A percentile compares a stretch with the other conserved stretches of the same genome.
Evolutionary conservation across 305 asterid species (phyloP).

Genomic region (Ajuga reptans): DNA sequence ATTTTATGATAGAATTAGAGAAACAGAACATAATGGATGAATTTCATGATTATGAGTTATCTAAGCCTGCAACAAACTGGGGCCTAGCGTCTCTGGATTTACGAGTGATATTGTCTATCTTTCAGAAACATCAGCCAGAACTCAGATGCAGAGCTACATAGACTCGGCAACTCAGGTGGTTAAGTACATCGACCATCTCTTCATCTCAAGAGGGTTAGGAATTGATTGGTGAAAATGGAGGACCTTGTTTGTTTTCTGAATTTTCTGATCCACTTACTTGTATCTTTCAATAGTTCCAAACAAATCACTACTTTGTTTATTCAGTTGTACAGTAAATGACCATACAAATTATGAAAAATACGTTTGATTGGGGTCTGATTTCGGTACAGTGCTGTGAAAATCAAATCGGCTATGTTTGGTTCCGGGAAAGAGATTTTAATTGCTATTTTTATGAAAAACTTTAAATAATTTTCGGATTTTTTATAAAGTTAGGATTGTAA

Average conservation of each 20-base stretch:
- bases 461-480: too few species aligned
- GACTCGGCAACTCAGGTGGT: slow-evolving; percentile 45
- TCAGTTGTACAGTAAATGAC: neutral
- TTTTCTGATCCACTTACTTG: neutral
- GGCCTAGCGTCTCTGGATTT: neutral
- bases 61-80: too few species aligned
- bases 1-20: neutral
- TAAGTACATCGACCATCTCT: slow-evolving; percentile 59
- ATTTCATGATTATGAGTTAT: neutral
- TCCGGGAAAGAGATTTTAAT: too few species aligned
- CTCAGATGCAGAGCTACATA: slow-evolving; percentile 62
- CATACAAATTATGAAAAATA: neutral
- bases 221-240: slow-evolving; percentile 55
- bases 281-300: neutral
- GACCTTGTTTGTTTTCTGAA: neutral
- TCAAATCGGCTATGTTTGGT: too few species aligned
- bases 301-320: neutral
- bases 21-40: neutral
- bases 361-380: too few species aligned
- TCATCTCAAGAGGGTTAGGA: slow-evolving; percentile 58
- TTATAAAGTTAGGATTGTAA: too few species aligned
- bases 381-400: too few species aligned
- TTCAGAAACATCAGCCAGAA: slow-evolving; percentile 61
- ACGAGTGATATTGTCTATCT: neutral
- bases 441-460: too few species aligned